Percentiles rank a stretch among this genome's conserved stretches.
Evolutionary conservation across 352 stramenopile species (phyloP).

Genomic region (Phytophthora pluvialis): DNA sequence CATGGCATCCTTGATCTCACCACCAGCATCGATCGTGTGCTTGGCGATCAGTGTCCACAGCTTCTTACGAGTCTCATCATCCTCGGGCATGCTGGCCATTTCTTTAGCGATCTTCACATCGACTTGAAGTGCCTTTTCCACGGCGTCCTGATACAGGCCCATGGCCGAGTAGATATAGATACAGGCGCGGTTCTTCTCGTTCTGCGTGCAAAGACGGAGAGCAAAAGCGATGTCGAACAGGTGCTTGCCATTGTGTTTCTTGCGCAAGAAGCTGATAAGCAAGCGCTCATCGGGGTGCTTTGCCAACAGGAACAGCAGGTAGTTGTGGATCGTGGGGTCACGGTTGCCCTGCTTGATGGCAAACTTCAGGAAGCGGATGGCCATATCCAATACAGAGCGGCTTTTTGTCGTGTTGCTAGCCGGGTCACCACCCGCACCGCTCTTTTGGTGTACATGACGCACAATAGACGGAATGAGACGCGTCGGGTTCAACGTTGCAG

Average conservation of each 20-base stretch:
- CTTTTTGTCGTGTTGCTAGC: conserved; percentile 50
- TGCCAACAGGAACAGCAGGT: conserved; percentile 90
- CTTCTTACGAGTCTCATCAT: conserved; percentile 91
- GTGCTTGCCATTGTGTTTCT: conserved; percentile 87
- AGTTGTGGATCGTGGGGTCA: conserved; percentile 94
- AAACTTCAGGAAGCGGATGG: conserved; percentile 94
- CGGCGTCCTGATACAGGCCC: conserved; percentile 92
- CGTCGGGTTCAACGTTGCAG: conserved; percentile 89
- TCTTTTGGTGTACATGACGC: conserved; percentile 88
- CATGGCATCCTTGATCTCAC: conserved; percentile 86
- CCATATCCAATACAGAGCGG: conserved; percentile 85
- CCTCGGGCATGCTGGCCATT: conserved; percentile 91
- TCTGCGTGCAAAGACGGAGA: conserved; percentile 91
- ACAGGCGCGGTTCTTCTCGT: conserved; percentile 92
- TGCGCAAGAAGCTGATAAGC: conserved; percentile 92
- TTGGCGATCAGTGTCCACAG: conserved; percentile 95
- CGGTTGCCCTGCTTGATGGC: conserved; percentile 92
- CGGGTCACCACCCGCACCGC: conserved; percentile 17
- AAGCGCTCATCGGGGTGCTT: conserved; percentile 89
- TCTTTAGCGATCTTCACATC: conserved; percentile 94
- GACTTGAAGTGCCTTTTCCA: conserved; percentile 91
- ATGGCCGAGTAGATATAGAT: conserved; percentile 96
- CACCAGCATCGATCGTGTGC: conserved; percentile 90
- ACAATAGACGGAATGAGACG: conserved; percentile 94
- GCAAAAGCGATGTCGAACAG: conserved; percentile 94